phyloP scores from a whole-genome alignment of 164 flowering plant species.

The Liquidambar formosana region DNA sequence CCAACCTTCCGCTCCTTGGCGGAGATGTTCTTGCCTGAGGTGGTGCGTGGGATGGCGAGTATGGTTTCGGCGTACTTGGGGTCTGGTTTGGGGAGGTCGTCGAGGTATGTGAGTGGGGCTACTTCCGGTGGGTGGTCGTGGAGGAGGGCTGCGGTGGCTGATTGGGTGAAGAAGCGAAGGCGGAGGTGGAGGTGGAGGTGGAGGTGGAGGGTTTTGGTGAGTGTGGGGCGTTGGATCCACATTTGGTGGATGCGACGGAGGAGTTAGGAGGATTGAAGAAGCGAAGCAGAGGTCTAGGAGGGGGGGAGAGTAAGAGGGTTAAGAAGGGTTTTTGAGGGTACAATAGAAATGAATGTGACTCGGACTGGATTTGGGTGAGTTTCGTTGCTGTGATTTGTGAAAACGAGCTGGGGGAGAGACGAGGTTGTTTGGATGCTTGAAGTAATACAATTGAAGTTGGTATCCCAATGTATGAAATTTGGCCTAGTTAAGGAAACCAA shows the following conservation, averaged over 20 bases:
- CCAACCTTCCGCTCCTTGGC: slow-evolving; percentile 74
- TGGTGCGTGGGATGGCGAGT: slow-evolving; percentile 56
- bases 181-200: slow-evolving; percentile 11
- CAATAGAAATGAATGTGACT: background rate
- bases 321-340: slow-evolving; percentile 1
- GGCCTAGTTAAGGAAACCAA: too few species aligned
- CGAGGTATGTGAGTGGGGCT: slow-evolving; percentile 46
- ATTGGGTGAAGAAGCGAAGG: slow-evolving; percentile 43
- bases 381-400: background rate
- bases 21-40: slow-evolving; percentile 56
- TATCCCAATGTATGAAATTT: too few species aligned
- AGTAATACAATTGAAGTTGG: too few species aligned
- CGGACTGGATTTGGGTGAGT: background rate
- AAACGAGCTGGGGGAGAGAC: too few species aligned
- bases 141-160: slow-evolving; percentile 40
- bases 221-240: slow-evolving; percentile 39
- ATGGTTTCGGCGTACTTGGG: slow-evolving; percentile 78
- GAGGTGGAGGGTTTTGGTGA: slow-evolving; percentile 23
- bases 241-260: slow-evolving; percentile 19
- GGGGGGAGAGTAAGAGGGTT: background rate
- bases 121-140: slow-evolving; percentile 17
- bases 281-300: background rate
- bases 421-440: too few species aligned
- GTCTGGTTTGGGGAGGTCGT: slow-evolving; percentile 70
- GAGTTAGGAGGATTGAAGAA: background rate